Evolutionary conservation across 148 eudicot genomes (phyloP), one percentile per base, ranked within the genome.

Genomic region (Suaeda aralocaspica): DNA sequence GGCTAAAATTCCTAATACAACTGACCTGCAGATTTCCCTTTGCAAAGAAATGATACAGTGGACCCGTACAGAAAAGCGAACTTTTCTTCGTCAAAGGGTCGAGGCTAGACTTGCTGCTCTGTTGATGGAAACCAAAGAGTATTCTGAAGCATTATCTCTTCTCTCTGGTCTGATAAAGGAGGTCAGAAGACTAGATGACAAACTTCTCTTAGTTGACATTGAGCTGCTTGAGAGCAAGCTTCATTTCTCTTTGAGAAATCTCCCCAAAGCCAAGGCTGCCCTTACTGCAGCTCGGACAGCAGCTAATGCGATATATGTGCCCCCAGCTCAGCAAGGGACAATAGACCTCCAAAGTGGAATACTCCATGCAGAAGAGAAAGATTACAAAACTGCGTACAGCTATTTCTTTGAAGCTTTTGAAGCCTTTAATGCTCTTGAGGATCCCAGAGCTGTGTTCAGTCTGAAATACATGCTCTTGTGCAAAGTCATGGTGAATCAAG

Each of bases 401-500:
- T 82, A 82, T 66, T 82, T 82, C 59, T 82, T 72, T 44, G 85
- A 82, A 76, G 85, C 85, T 31, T 82, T 82, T 71, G 83, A 82
- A 66, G 82, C 85, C 46, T 82, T 82, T 45, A 79, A 82, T 68
- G 79, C 85, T 34, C 81, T 82, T 34, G 85, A 79, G 68, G 85
- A 82, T 62, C 85, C 81, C 44, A 66, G 83, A 66, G 85, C 83
- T 29, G 85, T 82, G 2, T 79, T 76, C 75, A 82, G 85, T 74
- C 72, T 79, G n/a, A 82, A 82, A 53, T 82, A 82, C 79, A 82
- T 82, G 85, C 72, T 79, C 12, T 56, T 82, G 71, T 79, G 81
- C 76, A 82, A 82, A 59, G 78, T 82, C 64, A 82, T 82, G 85
- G 85, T 82, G 76, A 82, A 72, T 61, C 85, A 82, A 74, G 85